Base-by-base conservation (phyloP, 768 basidiomycete genomes). In the Auriscalpium vulgare region DNA sequence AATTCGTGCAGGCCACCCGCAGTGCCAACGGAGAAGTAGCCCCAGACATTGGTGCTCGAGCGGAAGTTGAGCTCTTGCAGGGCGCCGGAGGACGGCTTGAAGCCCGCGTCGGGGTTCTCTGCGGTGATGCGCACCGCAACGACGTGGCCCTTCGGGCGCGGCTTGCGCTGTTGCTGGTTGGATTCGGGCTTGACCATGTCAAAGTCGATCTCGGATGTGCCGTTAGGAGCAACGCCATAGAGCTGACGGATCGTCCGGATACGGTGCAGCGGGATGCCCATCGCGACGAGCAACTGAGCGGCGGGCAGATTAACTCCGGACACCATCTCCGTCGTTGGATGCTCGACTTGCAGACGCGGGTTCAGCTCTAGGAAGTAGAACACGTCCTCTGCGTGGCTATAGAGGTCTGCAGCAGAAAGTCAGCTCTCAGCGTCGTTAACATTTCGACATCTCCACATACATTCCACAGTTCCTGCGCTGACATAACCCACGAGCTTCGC, bases 261-360 rank as follows among this genome's bases (percentile, higher is more conserved):
- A 55, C 92, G 85, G 71, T 97, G 91, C 51, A 99, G 78, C 46
- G 97, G 94, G 55, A 98, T 79, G 74, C 97, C 97, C 97, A 99
- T 99, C 29, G 97, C 92, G 61, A 99, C 78, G 69, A 97, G 95
- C 48, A 98, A 82, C 69, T 99, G 97, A 10, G 97, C 91, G 54
- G 95, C 94, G 23, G 97, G 97, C 51, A 99, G 82, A 71, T 97
- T 97, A 74, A 97, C 95, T 10, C 97, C 97, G 4, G 89, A 86
- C n/a, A 98, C 97, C 92, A 98, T 99, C 72, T 99, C 97, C 19
- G 97, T 99, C 10, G 97, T 99, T 10, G 97, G 97, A 71, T 99
- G 97, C 75, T 99, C 97, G 66, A 99, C 97, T 75, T 99, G 97
- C 19, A 99, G 87, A 80, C 97, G 95, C 47, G 97, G 97, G 71